Percentiles rank a stretch among this genome's conserved stretches.
Conservation (phyloP, 2,329 filamentous ascomycete genomes). For the Trichoderma gracile region DNA sequence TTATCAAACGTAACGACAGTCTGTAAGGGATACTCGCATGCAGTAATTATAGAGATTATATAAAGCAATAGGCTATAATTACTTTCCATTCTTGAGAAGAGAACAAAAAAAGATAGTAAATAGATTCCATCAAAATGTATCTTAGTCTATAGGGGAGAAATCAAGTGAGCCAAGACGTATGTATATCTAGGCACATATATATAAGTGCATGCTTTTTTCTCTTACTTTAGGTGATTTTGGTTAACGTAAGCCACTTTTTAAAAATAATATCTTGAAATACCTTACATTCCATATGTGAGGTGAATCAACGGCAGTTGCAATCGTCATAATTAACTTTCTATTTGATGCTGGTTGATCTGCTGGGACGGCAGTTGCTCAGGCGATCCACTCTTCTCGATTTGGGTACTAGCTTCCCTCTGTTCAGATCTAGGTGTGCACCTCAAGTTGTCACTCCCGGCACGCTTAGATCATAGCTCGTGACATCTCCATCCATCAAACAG, state of each 20-base stretch:
- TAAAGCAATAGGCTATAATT: conserved; percentile 19
- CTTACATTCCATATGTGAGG: too few species aligned
- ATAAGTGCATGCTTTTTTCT: too few species aligned
- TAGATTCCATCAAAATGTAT: conserved; percentile 13
- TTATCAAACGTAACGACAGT: conserved; percentile 55
- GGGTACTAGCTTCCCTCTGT: conserved; percentile 9
- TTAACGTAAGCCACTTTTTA: too few species aligned
- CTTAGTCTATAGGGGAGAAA: neutral
- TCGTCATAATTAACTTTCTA: too few species aligned
- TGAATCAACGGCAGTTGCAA: too few species aligned
- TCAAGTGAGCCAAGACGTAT: too few species aligned
- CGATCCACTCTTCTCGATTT: neutral
- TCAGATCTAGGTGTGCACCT: conserved; percentile 10
- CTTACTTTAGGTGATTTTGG: too few species aligned
- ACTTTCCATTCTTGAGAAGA: neutral
- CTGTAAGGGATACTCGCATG: conserved; percentile 33
- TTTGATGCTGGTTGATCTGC: too few species aligned
- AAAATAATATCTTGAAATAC: too few species aligned
- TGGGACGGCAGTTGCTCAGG: neutral
- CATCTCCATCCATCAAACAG: conserved; percentile 8
- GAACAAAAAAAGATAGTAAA: conserved; percentile 10
- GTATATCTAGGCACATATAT: too few species aligned
- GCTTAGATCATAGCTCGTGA: conserved; percentile 19
- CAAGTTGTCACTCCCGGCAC: neutral
- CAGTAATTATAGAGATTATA: conserved; percentile 24